Base-by-base conservation (phyloP, 768 basidiomycete genomes). In the Boletellus sp. region DNA sequence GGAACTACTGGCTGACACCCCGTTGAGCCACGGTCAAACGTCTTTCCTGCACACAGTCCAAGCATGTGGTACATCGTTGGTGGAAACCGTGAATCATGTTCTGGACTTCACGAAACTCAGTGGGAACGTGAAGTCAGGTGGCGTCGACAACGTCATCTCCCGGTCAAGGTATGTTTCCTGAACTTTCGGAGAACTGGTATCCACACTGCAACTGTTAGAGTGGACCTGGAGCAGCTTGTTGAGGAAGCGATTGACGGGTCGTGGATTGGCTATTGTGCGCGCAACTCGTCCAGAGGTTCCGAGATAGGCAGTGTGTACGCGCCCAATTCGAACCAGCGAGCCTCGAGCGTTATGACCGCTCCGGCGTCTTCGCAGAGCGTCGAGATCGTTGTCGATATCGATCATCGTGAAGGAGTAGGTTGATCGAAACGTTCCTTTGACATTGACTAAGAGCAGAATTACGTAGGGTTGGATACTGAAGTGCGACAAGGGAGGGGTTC, bases 81-180 rank as follows among this genome's bases (percentile, higher is more conserved):
- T 94, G 36, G 94, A 97, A 72, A 95, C 94, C 0, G 93, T 97
- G 42, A 96, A 96, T 62, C 94, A 97, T 58, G 94, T 97, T 6
- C 74, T 97, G 23, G 94, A 97, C 65, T 97, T 94, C 62, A 95
- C 93, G 26, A 97, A 97, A 63, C 77, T 95, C 20, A 93, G 90
- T 53, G 93, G 92, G 19, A 90, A 87, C 59, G 76, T 83, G 40
- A 90, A 89, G 63, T 77, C 82, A 3, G 89, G 87, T 23, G 85
- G 86, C 35, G 80, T 85, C 8, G 84, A 90, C 63, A 87, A 86
- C 54, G 80, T 83, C 37, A 90, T 92, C 53, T 74, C 78, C 17
- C 78, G 80, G 9, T 78, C 79, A 51, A 78, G 74, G 89, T 87
- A 45, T 52, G 82, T 71, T 17, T 31, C 50, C 17, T 40, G 6